These are phyloP conservation scores for Hanseniaspora nectarophila DNA, from an alignment of 805 yeast genomes.

Conservation along the genomic window DNA sequence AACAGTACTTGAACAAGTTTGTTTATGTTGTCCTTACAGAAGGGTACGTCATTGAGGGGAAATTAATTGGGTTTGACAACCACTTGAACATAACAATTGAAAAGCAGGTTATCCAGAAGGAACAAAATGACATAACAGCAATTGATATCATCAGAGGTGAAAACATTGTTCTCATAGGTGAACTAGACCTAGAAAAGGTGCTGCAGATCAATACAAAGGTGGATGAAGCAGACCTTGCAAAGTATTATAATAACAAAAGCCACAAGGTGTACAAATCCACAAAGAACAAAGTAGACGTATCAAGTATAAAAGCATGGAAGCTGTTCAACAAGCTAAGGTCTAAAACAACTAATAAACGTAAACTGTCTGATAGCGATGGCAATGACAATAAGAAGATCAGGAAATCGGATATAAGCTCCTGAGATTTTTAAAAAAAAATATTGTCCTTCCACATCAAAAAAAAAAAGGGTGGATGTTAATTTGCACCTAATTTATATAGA, in stretches of 20 bases:
- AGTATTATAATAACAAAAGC: conserved; percentile 46
- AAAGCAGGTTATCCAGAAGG: conserved; percentile 12
- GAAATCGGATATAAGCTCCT: background rate
- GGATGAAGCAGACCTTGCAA: conserved; percentile 31
- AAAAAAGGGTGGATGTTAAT: background rate
- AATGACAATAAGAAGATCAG: background rate
- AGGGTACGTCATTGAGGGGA: conserved; percentile 41
- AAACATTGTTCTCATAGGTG: conserved; percentile 26
- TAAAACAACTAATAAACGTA: background rate
- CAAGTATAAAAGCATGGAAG: conserved; percentile 26
- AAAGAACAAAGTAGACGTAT: conserved; percentile 33
- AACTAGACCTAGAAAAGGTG: conserved; percentile 17
- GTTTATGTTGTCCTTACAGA: conserved; percentile 49
- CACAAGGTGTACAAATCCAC: conserved; percentile 45
- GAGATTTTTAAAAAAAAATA: background rate
- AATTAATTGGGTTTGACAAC: conserved; percentile 51
- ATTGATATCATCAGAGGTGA: conserved; percentile 26
- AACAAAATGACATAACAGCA: background rate
- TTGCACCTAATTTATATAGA: too few species aligned
- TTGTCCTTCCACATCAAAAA: too few species aligned
- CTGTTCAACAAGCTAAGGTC: conserved; percentile 2
- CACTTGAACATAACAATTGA: conserved; percentile 46
- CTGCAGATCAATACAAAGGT: conserved; percentile 28
- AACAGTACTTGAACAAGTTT: conserved; percentile 30
- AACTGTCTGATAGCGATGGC: background rate